Evolutionary conservation across 2,329 filamentous ascomycete species (phyloP), one percentile per base, ranked within the genome.

Genomic region (Capronia americana): DNA sequence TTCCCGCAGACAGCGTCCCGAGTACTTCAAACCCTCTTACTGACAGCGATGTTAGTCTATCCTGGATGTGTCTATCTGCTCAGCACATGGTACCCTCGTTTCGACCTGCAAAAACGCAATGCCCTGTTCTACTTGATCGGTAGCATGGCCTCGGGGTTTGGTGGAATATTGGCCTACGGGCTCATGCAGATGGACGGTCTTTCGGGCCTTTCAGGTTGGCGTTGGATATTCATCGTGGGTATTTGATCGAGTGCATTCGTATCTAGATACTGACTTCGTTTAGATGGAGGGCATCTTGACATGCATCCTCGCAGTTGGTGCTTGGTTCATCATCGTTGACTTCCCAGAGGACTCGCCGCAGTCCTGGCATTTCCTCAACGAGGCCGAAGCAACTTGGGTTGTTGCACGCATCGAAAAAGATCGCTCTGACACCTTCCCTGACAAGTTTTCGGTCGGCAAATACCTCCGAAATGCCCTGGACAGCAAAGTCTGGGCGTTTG

Each of bases 11-110:
- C 38, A 24, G 17, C 28, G 7, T 56, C 2, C 14, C 38, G 17
- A 17, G 14, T 41, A 2, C 38, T n/a, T 41, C 14, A n/a, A 5
- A n/a, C 20, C 38, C 17, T n/a, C 38, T n/a, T 20, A 17, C 38
- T 44, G 38, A 44, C n/a, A 11, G 23, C 41, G 48, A 3, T 20
- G 20, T 20, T 26, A 30, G 10, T 23, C 14, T 46, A 24, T 23
- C 26, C 26, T 55, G 64, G 86, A 61, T 89, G 86, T 56, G 87
- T 90, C 0, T 92, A 91, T 73, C 79, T 92, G 11, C 83, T 92
- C 48, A 68, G 66, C n/a, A 69, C 66, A 1, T 71, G 65, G 64
- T 71, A 70, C 32, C 57, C 66, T 17, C 44, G 61, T 65, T 71
- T 70, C 69, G 77, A 79, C 53, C 71, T 79, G 71, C 73, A 78